A percentile compares a stretch with the other conserved stretches of the same genome.
Evolutionary conservation across 208 protist genomes (phyloP).

Genomic region (Leishmania arabica): DNA sequence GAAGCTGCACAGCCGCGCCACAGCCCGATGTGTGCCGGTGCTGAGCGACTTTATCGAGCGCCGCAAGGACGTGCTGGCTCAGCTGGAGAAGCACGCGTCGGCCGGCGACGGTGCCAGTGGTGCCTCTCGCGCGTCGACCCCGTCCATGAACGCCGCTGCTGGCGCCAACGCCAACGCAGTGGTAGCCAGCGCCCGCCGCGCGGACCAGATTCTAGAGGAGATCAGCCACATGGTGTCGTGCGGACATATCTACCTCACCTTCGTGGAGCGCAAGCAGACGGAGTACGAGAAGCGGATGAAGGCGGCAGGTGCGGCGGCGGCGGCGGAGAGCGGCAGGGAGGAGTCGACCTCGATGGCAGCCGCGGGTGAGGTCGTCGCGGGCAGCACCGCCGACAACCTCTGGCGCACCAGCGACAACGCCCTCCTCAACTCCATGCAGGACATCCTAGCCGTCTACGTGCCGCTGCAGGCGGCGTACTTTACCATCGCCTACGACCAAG

Average conservation of each 20-base stretch:
- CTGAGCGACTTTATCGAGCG: conserved; percentile 71
- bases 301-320: not conserved
- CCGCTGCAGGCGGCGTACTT: conserved; percentile 83
- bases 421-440: conserved; percentile 74
- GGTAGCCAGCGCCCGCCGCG: conserved; percentile 57
- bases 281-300: conserved; percentile 35
- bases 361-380: not conserved
- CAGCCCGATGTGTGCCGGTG: conserved; percentile 78
- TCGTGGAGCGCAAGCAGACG: conserved; percentile 60
- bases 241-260: conserved; percentile 78
- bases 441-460: conserved; percentile 77
- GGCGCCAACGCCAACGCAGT: conserved; percentile 15
- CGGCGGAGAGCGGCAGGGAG: not conserved
- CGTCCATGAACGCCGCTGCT: not conserved
- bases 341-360: not conserved
- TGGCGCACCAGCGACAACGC: conserved; percentile 38
- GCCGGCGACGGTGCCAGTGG: not conserved
- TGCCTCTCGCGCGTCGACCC: not conserved
- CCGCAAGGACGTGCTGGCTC: conserved; percentile 49
- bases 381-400: conserved; percentile 20
- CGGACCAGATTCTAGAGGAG: conserved; percentile 85
- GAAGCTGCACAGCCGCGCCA: conserved; percentile 65
- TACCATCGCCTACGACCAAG: conserved; percentile 71
- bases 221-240: conserved; percentile 89
- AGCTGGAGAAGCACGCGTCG: conserved; percentile 32